phyloP scores from a whole-genome alignment of 2,329 filamentous ascomycete species.

The Bipolaris cookei region DNA sequence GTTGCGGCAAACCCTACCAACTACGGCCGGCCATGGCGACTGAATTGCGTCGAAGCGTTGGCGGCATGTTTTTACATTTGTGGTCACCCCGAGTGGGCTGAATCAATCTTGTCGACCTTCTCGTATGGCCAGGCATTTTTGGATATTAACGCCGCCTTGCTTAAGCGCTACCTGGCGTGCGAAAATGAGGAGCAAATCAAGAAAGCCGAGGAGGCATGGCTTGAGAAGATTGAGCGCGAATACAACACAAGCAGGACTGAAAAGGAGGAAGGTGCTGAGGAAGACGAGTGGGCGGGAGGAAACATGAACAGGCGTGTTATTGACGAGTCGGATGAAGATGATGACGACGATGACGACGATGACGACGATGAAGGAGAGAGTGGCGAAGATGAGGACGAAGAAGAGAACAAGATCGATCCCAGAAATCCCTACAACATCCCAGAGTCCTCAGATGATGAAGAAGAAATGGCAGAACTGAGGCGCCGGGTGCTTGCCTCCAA shows the following conservation, averaged over 20 bases:
- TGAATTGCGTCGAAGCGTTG: constrained; percentile 95
- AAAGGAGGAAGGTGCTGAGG: constrained; percentile 60
- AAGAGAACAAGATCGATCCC: constrained; percentile 56
- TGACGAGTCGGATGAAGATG: constrained; percentile 47
- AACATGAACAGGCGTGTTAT: constrained; percentile 75
- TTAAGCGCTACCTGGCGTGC: constrained; percentile 86
- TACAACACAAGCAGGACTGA: constrained; percentile 79
- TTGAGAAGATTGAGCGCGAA: constrained; percentile 86
- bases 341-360: too few relatives aligned
- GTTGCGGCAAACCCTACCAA: constrained; percentile 97
- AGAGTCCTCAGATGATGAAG: constrained; percentile 76
- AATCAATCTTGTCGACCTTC: constrained; percentile 81
- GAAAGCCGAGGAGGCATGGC: constrained; percentile 83
- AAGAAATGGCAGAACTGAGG: constrained; percentile 91
- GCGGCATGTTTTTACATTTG: constrained; percentile 94
- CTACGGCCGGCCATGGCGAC: constrained; percentile 91
- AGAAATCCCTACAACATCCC: constrained; percentile 78
- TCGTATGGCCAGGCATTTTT: constrained; percentile 88
- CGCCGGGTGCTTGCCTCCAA: constrained; percentile 90
- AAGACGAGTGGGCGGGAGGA: constrained; percentile 88
- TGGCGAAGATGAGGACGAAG: constrained; percentile 50
- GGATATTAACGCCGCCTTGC: constrained; percentile 82
- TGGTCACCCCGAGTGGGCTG: constrained; percentile 88
- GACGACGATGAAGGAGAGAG: constrained; percentile 53
- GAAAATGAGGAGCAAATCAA: constrained; percentile 82